phyloP scores from a whole-genome alignment of 192 early-diverging fungal genomes.

The Gigaspora rosea region DNA sequence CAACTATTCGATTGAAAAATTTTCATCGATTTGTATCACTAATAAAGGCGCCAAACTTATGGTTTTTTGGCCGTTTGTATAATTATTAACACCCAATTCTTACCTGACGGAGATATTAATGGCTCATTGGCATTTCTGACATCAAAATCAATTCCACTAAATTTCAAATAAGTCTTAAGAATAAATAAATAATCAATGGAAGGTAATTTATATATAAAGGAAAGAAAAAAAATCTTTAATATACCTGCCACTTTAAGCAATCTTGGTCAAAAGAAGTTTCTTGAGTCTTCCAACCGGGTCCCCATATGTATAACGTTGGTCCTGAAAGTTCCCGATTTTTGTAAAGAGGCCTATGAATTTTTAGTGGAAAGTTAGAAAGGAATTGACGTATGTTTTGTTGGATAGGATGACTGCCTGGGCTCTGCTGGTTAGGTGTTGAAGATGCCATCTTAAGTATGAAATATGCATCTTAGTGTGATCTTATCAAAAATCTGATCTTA shows the following conservation, averaged over 20 bases:
- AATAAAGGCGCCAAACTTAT: too few relatives aligned
- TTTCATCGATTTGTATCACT: too few relatives aligned
- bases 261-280: constrained; percentile 53
- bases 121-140: constrained; percentile 51
- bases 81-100: background rate
- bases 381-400: constrained; percentile 16
- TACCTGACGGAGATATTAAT: constrained; percentile 59
- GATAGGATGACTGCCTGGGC: constrained; percentile 4
- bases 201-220: background rate
- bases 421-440: background rate
- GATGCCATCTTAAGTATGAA: too few relatives aligned
- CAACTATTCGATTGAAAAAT: too few relatives aligned
- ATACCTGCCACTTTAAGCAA: constrained; percentile 53
- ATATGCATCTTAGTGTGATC: too few relatives aligned
- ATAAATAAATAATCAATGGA: background rate
- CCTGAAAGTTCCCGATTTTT: constrained; percentile 30
- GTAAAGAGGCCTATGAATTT: constrained; percentile 38
- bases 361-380: constrained; percentile 44
- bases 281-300: constrained; percentile 40
- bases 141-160: constrained; percentile 49
- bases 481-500: too few relatives aligned
- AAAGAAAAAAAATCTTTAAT: background rate
- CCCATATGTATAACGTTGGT: constrained; percentile 55
- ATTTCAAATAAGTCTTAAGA: constrained; percentile 51
- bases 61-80: too few relatives aligned